Base-by-base conservation (phyloP, 495 filamentous ascomycete species). In the Glarea lozoyensis region DNA sequence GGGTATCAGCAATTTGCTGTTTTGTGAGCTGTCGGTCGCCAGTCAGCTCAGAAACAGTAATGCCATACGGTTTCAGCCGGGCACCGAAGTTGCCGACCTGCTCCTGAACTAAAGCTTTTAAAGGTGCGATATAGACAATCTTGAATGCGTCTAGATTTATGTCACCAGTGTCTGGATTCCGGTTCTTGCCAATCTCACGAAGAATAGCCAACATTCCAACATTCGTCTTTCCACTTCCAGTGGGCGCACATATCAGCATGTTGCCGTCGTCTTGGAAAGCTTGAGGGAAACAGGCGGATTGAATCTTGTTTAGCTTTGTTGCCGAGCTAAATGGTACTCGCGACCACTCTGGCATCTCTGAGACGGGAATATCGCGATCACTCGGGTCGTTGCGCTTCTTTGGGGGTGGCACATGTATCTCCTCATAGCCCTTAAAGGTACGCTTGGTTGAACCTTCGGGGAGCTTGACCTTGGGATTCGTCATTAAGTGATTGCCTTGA, bases 1-100 rank as follows among this genome's bases (percentile, higher is more conserved):
- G 92, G 5, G 92, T 97, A 52, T 99, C 93, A 19, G 87, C 78
- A 46, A 99, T 96, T 64, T 97, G 92, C 58, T 94, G 88, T 61
- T 99, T 99, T 25, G 92, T 97, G 60, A 99, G 87, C 57, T 97
- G 93, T 17, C 92, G 84, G 64, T 99, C 92, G 60, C 92, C 92
- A 46, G 92, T 97, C 45, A 99, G 68, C 59, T 99, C 92, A 5
- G 89, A 76, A 3, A 97, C 92, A 53, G 75, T 81, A 61, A 99
- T 86, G 22, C 92, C 92, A 47, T 89, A 96, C 2, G 87, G 81
- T 56, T 86, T 85, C 11, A 99, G 70, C 15, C 92, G 77, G 50
- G 84, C 86, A 38, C 93, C 92, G 52, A 99, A 94, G 53, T 96
- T 97, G 9, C 88, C 92, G 45, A 96, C 90, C 58, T 96, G 90